Conservation (phyloP, 176 grass and related monocot genomes). For the Panicum miliaceum region DNA sequence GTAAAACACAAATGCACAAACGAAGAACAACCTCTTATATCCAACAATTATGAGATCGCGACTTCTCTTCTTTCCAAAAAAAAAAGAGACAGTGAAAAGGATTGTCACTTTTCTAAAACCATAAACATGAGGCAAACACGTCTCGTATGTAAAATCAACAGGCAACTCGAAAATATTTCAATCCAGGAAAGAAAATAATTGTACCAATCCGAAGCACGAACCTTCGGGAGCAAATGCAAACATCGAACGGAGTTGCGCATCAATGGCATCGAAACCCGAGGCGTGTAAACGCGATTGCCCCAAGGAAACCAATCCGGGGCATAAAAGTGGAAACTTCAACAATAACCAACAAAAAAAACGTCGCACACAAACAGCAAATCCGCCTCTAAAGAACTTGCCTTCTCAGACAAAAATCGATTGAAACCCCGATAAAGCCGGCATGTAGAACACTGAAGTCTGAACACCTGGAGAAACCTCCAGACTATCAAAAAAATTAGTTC, state of each 20-base stretch:
- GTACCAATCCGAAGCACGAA: background rate
- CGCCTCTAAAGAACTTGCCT: background rate
- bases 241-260: conserved; percentile 9
- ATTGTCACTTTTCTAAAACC: conserved; percentile 6
- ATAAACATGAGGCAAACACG: background rate
- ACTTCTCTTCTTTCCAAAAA: background rate
- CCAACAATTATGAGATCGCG: background rate
- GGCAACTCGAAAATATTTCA: background rate
- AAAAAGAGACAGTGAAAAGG: background rate
- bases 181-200: background rate
- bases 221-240: background rate
- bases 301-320: background rate
- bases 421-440: background rate
- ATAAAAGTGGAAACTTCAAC: background rate
- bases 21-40: background rate
- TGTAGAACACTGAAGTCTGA: background rate
- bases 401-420: background rate
- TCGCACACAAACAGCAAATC: background rate
- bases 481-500: background rate
- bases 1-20: background rate
- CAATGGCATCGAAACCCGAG: background rate
- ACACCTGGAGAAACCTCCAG: background rate
- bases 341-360: background rate
- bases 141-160: conserved; percentile 10
- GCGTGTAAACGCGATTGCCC: background rate